Percentiles rank a stretch among this genome's conserved stretches.
Evolutionary conservation across 257 asterid genomes (phyloP).

Genomic region (Phtheirospermum japonicum): DNA sequence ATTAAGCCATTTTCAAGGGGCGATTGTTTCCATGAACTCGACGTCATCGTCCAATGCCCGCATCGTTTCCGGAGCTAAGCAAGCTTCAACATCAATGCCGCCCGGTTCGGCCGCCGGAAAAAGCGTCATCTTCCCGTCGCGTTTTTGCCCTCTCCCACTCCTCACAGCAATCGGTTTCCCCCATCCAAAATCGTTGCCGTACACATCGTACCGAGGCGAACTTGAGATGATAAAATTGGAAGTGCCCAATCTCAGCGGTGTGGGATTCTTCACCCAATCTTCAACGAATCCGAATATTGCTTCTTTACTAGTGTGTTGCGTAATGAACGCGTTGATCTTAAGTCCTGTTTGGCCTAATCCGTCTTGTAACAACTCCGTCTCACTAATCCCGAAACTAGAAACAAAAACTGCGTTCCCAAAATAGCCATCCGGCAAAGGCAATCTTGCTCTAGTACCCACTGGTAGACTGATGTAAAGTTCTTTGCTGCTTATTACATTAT

Average conservation of each 20-base stretch:
- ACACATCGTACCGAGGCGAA: too few relatives aligned
- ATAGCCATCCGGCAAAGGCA: conserved; percentile 38
- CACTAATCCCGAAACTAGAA: not conserved
- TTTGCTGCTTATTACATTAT: not conserved
- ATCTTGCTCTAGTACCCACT: conserved; percentile 35
- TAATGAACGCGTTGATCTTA: conserved; percentile 31
- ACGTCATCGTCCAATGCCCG: not conserved
- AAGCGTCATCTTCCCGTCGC: not conserved
- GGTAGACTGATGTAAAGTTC: not conserved
- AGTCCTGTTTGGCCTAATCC: conserved; percentile 35
- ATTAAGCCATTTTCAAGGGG: too few relatives aligned
- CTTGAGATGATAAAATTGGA: too few relatives aligned
- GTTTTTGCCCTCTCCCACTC: not conserved
- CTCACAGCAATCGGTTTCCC: not conserved
- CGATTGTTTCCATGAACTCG: too few relatives aligned
- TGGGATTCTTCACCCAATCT: not conserved
- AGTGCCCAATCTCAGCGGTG: too few relatives aligned
- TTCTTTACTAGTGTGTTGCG: conserved; percentile 24
- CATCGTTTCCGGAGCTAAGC: not conserved
- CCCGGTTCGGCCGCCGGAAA: not conserved
- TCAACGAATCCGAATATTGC: not conserved
- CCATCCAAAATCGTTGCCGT: not conserved
- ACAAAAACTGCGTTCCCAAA: conserved; percentile 36
- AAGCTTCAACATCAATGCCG: not conserved
- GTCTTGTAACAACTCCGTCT: conserved; percentile 12